Base-by-base conservation (phyloP, 257 asterid species). In the Salvia splendens region DNA sequence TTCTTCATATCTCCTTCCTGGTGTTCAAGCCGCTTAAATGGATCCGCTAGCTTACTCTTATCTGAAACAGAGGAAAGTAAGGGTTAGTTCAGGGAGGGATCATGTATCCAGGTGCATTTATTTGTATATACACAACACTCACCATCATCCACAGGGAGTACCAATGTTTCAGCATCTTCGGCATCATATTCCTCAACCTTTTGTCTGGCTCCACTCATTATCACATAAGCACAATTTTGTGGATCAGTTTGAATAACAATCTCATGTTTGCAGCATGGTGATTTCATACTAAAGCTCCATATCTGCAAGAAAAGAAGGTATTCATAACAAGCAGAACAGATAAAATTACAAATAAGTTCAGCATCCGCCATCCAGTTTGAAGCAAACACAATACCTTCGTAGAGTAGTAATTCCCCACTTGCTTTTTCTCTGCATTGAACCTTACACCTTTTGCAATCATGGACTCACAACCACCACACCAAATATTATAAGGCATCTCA, bases 391-490 rank as follows among this genome's bases (percentile, higher is more conserved):
- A 62, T 82, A 86, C 92, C 92, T 91, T 91, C 56, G 99, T 94
- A 6, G 97, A 85, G 81, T 90, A 90, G 79, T 93, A 93, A 72
- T 88, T 93, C 40, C 97, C 99, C 64, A 88, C 96, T 94, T 94
- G 96, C 84, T 91, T 94, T 68, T 94, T 91, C 82, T 94, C 97
- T 12, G 99, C 99, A 72, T 94, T 94, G 82, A 94, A 91, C 77
- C 99, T 79, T 59, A 93, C 99, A 84, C 97, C 99, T 80, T 93
- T 93, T 12, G 95, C 99, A 72, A 93, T 93, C 97, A 94, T 90
- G 71, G 99, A 90, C 81, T 90, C 95, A 46, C 98, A 93, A 61
- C 97, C 99, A 70, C 97, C 99, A 81, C 97, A 93, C 96, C 99
- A 93, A 52, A 93, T 78, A 77, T 93, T 82, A 74, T 38, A 93